phyloP scores from a whole-genome alignment of 805 yeast species.

The Danielia reshetovae region DNA sequence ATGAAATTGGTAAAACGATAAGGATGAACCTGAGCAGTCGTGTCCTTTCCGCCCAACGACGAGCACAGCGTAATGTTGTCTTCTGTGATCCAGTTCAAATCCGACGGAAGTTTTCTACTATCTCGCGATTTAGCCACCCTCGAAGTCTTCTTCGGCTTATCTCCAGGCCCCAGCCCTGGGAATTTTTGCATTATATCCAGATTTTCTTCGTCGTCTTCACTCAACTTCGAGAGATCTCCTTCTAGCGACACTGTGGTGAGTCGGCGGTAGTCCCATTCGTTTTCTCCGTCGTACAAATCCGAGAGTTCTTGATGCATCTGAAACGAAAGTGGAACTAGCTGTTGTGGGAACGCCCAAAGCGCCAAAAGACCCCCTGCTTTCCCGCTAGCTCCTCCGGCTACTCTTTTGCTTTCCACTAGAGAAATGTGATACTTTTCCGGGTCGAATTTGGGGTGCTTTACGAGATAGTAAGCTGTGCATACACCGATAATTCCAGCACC shows the following conservation, averaged over 20 bases:
- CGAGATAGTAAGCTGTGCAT: conserved; percentile 85
- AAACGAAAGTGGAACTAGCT: conserved; percentile 85
- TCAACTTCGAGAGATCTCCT: conserved; percentile 58
- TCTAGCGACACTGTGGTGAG: conserved; percentile 83
- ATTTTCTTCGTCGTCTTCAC: conserved; percentile 22
- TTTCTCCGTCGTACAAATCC: conserved; percentile 73
- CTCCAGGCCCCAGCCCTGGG: conserved; percentile 15
- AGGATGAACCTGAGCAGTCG: conserved; percentile 97
- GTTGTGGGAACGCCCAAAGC: conserved; percentile 95
- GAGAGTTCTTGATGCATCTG: conserved; percentile 80
- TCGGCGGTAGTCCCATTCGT: conserved; percentile 90
- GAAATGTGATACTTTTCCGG: conserved; percentile 75
- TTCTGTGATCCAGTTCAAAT: conserved; percentile 72
- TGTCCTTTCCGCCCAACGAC: conserved; percentile 73
- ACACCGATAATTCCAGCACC: conserved; percentile 98
- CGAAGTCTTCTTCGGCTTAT: conserved; percentile 35
- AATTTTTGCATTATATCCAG: conserved; percentile 11
- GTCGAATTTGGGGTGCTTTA: conserved; percentile 77
- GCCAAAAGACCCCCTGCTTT: conserved; percentile 96
- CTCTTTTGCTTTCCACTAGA: conserved; percentile 80
- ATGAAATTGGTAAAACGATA: conserved; percentile 86
- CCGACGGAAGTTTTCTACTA: conserved; percentile 45
- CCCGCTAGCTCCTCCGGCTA: conserved; percentile 97
- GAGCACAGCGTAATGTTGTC: conserved; percentile 69
- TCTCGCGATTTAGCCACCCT: conserved; percentile 27